Conservation (phyloP, 2,329 filamentous ascomycete genomes). For the Ophiocordyceps camponoti-leonardi region DNA sequence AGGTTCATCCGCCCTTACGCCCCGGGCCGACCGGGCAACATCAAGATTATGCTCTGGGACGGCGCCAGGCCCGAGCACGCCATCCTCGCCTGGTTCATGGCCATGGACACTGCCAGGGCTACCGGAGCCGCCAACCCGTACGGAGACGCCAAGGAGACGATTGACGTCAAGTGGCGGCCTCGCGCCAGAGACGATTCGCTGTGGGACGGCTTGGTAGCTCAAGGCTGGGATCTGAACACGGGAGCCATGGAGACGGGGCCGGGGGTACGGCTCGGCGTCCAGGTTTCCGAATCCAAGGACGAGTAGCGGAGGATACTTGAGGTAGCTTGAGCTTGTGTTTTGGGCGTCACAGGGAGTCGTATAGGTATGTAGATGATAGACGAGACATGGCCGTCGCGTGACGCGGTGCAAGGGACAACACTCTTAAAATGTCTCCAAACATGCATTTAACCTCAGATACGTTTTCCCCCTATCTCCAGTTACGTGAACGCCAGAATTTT, state of each 20-base stretch:
- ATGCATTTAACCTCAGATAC: background rate
- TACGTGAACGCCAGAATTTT: background rate
- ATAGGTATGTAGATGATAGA: background rate
- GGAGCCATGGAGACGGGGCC: slow-evolving; percentile 19
- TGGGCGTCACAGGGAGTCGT: background rate
- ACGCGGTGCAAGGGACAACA: background rate
- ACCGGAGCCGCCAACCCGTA: slow-evolving; percentile 10
- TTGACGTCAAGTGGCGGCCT: background rate
- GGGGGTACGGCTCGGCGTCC: slow-evolving; percentile 13
- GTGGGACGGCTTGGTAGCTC: slow-evolving; percentile 10
- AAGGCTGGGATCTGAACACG: slow-evolving; percentile 17
- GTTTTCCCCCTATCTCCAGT: background rate
- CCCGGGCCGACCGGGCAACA: slow-evolving; percentile 6
- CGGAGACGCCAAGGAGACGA: slow-evolving; percentile 2
- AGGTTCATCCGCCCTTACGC: slow-evolving; percentile 12
- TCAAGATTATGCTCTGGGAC: slow-evolving; percentile 19
- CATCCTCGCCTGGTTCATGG: slow-evolving; percentile 18
- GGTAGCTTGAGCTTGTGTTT: background rate
- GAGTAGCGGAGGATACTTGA: background rate
- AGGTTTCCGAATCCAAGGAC: background rate
- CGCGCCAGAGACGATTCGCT: slow-evolving; percentile 7
- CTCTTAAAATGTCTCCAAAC: background rate
- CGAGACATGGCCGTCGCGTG: background rate
- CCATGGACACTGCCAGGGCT: slow-evolving; percentile 18
- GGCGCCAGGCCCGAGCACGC: slow-evolving; percentile 12